phyloP scores from a whole-genome alignment of 2,329 filamentous ascomycete genomes.

The Dryadomyces quercus-mongolicae region DNA sequence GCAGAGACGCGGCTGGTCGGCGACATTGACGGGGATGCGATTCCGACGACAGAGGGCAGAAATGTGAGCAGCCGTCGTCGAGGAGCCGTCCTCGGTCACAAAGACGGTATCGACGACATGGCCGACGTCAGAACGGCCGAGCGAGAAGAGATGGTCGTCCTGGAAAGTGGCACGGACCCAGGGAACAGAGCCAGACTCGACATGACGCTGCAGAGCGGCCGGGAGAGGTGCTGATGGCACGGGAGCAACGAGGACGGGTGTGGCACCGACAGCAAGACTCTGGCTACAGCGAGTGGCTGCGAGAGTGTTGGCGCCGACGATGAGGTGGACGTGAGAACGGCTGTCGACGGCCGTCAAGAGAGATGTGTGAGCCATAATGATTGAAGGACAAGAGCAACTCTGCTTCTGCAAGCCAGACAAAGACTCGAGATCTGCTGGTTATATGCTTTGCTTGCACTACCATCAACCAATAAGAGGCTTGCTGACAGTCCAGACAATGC shows the following conservation, averaged over 20 bases:
- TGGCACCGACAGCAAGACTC: conserved; percentile 71
- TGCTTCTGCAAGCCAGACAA: too few relatives aligned
- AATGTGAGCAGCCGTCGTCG: conserved; percentile 40
- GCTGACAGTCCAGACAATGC: background rate
- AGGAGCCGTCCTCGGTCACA: conserved; percentile 42
- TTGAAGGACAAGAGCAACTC: background rate
- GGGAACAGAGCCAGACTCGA: conserved; percentile 53
- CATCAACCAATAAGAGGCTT: background rate
- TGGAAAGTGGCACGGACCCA: conserved; percentile 57
- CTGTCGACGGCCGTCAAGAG: conserved; percentile 65
- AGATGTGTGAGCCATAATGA: conserved; percentile 25
- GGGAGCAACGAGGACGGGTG: conserved; percentile 66
- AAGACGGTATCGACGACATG: conserved; percentile 84
- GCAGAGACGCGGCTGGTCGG: conserved; percentile 76
- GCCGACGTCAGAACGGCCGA: conserved; percentile 72
- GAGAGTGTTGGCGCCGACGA: conserved; percentile 76
- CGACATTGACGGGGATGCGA: conserved; percentile 85
- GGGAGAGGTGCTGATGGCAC: conserved; percentile 37
- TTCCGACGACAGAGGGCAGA: conserved; percentile 63
- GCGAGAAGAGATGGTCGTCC: conserved; percentile 56
- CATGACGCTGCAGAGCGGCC: conserved; percentile 45
- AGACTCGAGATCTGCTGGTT: too few relatives aligned
- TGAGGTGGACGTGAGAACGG: conserved; percentile 62
- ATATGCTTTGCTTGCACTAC: too few relatives aligned
- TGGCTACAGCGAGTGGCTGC: conserved; percentile 74